Evolutionary conservation across 1,139 yeast species (phyloP), one percentile per base, ranked within the genome.

Genomic region (Candida dubliniensis): DNA sequence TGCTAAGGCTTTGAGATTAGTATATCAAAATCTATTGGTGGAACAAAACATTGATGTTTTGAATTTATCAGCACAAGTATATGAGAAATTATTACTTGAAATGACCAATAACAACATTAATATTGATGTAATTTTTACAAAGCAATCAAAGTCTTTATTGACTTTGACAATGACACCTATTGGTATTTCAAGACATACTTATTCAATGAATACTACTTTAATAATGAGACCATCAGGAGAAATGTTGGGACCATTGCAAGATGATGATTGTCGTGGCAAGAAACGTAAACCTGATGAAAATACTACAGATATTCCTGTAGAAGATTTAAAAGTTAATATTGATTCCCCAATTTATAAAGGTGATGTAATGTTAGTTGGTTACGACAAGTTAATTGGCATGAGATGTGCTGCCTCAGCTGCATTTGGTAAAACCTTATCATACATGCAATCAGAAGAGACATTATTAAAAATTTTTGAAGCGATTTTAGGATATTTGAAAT

Each of bases 301-400:
- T 23, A 68, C 77, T 10, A 30, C 8, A 12, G 86, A 82, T 29
- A 67, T 74, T n/a, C 81, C 87, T 1, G 76, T 72, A 39, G 79
- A 73, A 41, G 88, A 84, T 45, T 71, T 80, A 48, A 74, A 73
- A 49, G 81, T 91, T 37, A 90, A 93, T 59, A 91, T 95, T 46
- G 99, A 95, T 64, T 85, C 96, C 2, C 97, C 99, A 4, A 85
- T 95, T 64, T 80, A 87, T 48, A 79, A 82, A 42, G 99, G 99
- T 54, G 99, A 95, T 66, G 87, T 93, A 14, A 84, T 91, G 51
- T 71, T 95, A 34, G 81, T 95, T 24, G 96, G 96, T 0, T 68
- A 77, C 44, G 91, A 88, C 34, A 81, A 80, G 0, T 81, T 95
- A 47, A 71, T 89, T 37, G 77, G 84, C 41, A 87, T 96, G 3